Evolutionary conservation across 345 rosid species (phyloP).

Genomic region (Brassica carinata): DNA sequence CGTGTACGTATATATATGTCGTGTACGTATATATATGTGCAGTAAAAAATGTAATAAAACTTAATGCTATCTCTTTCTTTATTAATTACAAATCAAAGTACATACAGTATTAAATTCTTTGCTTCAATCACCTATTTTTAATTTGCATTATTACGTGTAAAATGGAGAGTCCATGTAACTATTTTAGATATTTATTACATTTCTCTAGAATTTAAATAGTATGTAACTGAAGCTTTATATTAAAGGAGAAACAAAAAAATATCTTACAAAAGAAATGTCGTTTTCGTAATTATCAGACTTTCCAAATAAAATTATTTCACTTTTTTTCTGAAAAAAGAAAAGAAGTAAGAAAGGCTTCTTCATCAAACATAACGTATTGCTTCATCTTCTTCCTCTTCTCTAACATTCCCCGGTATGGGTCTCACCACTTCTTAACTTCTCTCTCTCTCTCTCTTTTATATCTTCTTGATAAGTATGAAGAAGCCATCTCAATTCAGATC

Average conservation of each 20-base stretch:
- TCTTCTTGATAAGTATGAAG: conserved; percentile 35
- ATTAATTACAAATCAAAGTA: background rate
- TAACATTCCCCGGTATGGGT: conserved; percentile 37
- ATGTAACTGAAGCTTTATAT: conserved; percentile 31
- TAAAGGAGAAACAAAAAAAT: conserved; percentile 20
- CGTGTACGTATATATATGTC: conserved; percentile 15
- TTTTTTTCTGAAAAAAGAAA: conserved; percentile 2
- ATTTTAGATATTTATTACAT: conserved; percentile 6
- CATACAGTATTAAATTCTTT: background rate
- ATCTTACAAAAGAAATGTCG: conserved; percentile 37
- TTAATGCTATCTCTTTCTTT: background rate
- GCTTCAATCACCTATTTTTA: background rate
- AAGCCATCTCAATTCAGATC: conserved; percentile 38
- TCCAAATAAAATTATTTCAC: background rate
- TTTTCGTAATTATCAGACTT: conserved; percentile 38
- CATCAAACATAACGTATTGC: conserved; percentile 29
- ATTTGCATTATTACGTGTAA: background rate
- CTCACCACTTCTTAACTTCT: conserved; percentile 34
- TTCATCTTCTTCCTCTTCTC: conserved; percentile 27
- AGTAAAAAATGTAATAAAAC: background rate
- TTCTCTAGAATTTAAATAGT: conserved; percentile 14
- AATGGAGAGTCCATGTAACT: background rate
- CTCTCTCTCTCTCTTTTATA: conserved; percentile 22
- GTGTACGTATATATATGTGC: background rate
- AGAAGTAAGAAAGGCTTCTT: conserved; percentile 25